These are phyloP conservation scores for Porcisia deanei DNA, from an alignment of 208 protist genomes.

Conservation along the genomic window DNA sequence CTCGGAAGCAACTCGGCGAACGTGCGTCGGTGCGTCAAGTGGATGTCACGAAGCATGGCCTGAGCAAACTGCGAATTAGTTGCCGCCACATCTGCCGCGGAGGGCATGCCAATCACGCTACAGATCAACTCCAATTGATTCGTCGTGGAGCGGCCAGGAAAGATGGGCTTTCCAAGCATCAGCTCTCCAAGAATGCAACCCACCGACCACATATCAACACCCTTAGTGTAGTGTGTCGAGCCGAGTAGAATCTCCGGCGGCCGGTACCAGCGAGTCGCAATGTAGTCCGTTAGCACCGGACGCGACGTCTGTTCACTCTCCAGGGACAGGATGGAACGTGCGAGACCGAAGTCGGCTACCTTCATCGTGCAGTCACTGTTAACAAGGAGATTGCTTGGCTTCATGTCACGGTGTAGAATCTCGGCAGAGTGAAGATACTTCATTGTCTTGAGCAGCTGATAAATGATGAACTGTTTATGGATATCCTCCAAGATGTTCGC, in stretches of 20 bases:
- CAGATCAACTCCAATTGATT: slow-evolving; percentile 98
- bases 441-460: slow-evolving; percentile 97
- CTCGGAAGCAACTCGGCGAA: slow-evolving; percentile 91
- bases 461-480: slow-evolving; percentile 98
- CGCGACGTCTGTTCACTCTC: slow-evolving; percentile 88
- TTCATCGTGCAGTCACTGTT: slow-evolving; percentile 96
- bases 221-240: slow-evolving; percentile 95
- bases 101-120: slow-evolving; percentile 89
- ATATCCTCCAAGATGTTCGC: slow-evolving; percentile 97
- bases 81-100: slow-evolving; percentile 90
- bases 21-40: slow-evolving; percentile 54
- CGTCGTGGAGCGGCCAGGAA: slow-evolving; percentile 95
- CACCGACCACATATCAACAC: slow-evolving; percentile 98
- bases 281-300: slow-evolving; percentile 95
- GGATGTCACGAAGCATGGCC: slow-evolving; percentile 93
- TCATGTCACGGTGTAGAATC: slow-evolving; percentile 95
- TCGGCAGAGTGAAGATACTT: slow-evolving; percentile 95
- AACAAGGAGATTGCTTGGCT: slow-evolving; percentile 92
- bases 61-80: slow-evolving; percentile 95
- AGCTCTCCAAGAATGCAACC: slow-evolving; percentile 98
- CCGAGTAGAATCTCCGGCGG: slow-evolving; percentile 98
- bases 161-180: slow-evolving; percentile 94
- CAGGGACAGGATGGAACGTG: slow-evolving; percentile 90
- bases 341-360: slow-evolving; percentile 98
- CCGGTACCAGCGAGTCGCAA: slow-evolving; percentile 98